Evolutionary conservation across 2,329 filamentous ascomycete species (phyloP).

Genomic region (Parastagonospora avenae): DNA sequence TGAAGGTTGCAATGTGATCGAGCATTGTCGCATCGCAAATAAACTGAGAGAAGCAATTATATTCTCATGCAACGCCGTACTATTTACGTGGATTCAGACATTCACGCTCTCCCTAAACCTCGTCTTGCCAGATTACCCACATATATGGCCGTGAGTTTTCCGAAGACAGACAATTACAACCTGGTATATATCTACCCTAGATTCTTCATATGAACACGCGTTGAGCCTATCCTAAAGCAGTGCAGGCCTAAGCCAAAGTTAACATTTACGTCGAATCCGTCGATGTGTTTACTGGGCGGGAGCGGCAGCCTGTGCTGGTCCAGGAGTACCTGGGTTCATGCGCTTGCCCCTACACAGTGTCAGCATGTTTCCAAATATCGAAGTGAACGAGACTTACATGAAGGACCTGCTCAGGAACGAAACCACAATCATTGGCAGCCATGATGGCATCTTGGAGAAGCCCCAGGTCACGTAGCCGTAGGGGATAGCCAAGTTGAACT

Average conservation of each 20-base stretch:
- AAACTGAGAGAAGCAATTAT: background rate
- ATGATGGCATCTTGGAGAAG: constrained; percentile 66
- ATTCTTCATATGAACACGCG: background rate
- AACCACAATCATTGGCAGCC: constrained; percentile 77
- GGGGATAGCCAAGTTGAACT: constrained; percentile 67
- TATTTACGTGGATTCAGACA: constrained; percentile 2
- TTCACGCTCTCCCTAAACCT: background rate
- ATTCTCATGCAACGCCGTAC: constrained; percentile 8
- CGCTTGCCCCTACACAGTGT: constrained; percentile 28
- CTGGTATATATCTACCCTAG: constrained; percentile 10
- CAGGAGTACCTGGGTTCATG: constrained; percentile 17
- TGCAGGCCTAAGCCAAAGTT: background rate
- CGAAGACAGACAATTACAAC: constrained; percentile 15
- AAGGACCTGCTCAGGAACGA: constrained; percentile 74
- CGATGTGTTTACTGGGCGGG: background rate
- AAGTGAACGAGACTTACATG: constrained; percentile 63
- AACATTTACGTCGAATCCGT: background rate
- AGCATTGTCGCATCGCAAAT: background rate
- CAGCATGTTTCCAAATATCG: constrained; percentile 4
- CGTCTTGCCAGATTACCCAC: background rate
- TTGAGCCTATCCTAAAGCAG: background rate
- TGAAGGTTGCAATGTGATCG: background rate
- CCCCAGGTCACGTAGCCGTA: constrained; percentile 71
- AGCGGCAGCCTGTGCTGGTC: constrained; percentile 3
- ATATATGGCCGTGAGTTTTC: background rate